phyloP scores from a whole-genome alignment of 75 land plant species.

The Pseudotsuga menziesii region DNA sequence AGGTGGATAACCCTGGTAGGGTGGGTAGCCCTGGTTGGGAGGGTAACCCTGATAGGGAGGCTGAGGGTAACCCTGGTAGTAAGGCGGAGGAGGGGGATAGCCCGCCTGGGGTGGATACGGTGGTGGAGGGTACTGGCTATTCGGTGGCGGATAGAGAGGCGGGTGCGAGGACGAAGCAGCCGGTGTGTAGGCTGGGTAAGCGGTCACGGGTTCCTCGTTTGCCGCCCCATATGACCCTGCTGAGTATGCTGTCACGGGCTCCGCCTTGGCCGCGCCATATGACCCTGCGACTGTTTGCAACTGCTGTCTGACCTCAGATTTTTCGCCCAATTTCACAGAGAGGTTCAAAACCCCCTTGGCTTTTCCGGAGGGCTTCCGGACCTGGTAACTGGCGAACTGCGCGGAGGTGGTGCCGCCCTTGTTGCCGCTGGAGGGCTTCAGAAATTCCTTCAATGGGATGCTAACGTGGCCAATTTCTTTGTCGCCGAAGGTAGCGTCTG shows the following conservation, averaged over 20 bases:
- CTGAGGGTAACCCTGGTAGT: too few species aligned
- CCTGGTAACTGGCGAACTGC: conserved; percentile 19
- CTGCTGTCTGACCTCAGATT: background rate
- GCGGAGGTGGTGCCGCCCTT: conserved; percentile 8
- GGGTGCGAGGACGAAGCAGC: too few species aligned
- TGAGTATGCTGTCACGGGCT: background rate
- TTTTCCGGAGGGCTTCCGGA: conserved; percentile 28
- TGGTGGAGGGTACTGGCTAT: too few species aligned
- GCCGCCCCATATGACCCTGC: too few species aligned
- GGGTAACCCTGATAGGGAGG: too few species aligned
- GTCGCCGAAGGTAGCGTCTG: conserved; percentile 1
- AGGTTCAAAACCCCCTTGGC: conserved; percentile 29
- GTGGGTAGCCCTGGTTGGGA: too few species aligned
- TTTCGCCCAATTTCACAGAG: conserved; percentile 22
- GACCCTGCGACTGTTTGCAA: too few species aligned
- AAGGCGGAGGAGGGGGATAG: too few species aligned
- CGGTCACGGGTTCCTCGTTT: conserved; percentile 9
- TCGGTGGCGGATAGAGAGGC: too few species aligned
- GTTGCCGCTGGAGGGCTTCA: background rate
- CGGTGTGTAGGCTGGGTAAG: conserved; percentile 11
- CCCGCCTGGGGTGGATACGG: too few species aligned
- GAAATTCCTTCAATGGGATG: conserved; percentile 3
- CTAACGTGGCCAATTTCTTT: conserved; percentile 7
- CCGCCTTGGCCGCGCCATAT: background rate
- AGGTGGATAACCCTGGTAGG: too few species aligned